These are phyloP conservation scores for Pestalotiopsis sp. DNA, from an alignment of 2,329 filamentous ascomycete species.

Conservation along the genomic window DNA sequence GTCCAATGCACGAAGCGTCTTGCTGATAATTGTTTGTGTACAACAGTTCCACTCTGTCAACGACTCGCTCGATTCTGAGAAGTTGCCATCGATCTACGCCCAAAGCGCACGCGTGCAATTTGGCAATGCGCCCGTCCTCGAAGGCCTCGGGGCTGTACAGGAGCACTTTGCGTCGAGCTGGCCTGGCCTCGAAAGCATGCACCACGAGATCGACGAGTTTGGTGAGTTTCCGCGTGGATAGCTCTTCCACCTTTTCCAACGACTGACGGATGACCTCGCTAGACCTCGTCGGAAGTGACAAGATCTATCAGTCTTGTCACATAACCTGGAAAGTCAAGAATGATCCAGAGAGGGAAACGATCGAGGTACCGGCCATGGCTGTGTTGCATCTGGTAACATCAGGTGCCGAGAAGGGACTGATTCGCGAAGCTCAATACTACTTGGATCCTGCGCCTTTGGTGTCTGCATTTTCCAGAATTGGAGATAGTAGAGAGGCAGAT, in stretches of 20 bases:
- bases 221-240: constrained; percentile 16
- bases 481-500: not conserved
- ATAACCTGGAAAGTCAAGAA: constrained; percentile 26
- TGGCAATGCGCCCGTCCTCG: constrained; percentile 22
- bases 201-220: constrained; percentile 22
- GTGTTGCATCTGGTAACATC: constrained; percentile 19
- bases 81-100: constrained; percentile 20
- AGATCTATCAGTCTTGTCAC: constrained; percentile 25
- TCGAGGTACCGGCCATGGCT: constrained; percentile 22
- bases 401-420: constrained; percentile 19
- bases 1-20: no score
- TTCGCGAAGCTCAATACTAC: constrained; percentile 20
- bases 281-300: constrained; percentile 23
- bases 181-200: constrained; percentile 22
- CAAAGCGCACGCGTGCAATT: constrained; percentile 23
- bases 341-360: constrained; percentile 24
- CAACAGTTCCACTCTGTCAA: constrained; percentile 21
- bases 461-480: constrained; percentile 20
- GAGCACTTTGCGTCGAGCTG: constrained; percentile 19
- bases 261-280: not conserved
- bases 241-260: not conserved
- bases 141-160: constrained; percentile 20
- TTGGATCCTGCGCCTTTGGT: constrained; percentile 23
- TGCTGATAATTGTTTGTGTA: constrained; percentile 11
- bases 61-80: constrained; percentile 23